These are phyloP conservation scores for Ensete ventricosum DNA, from an alignment of 176 grass and related monocot species.

Conservation along the genomic window DNA sequence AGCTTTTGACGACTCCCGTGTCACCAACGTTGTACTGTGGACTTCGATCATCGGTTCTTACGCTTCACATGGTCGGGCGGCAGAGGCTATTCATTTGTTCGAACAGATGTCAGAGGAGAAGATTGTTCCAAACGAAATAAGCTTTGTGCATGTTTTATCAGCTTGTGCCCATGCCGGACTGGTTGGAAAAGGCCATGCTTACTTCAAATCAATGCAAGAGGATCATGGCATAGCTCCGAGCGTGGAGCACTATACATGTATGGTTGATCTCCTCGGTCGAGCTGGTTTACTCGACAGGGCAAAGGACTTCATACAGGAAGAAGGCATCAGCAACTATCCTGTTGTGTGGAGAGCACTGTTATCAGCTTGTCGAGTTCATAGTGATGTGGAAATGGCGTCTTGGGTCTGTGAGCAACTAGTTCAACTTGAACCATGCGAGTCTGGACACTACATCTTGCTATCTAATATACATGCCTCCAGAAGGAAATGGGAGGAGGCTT, in stretches of 20 bases:
- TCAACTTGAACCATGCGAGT: constrained; percentile 42
- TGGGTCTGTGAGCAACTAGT: constrained; percentile 41
- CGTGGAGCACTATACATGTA: constrained; percentile 11
- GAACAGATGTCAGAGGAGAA: constrained; percentile 9
- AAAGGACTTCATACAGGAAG: constrained; percentile 41
- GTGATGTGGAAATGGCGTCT: constrained; percentile 35
- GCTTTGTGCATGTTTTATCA: constrained; percentile 7
- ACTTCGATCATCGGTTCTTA: constrained; percentile 14
- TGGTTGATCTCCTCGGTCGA: constrained; percentile 20
- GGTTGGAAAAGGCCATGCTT: not conserved
- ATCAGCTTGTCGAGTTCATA: constrained; percentile 52
- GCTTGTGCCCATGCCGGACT: constrained; percentile 17
- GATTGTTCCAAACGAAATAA: constrained; percentile 6
- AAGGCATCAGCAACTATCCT: constrained; percentile 36
- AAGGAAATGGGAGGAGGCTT: constrained; percentile 47
- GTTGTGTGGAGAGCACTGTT: constrained; percentile 54
- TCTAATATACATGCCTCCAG: constrained; percentile 53
- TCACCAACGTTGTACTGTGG: constrained; percentile 6
- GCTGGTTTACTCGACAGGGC: constrained; percentile 11
- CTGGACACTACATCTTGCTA: constrained; percentile 50
- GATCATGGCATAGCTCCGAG: constrained; percentile 8
- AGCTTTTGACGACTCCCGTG: not conserved
- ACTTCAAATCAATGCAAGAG: constrained; percentile 17
- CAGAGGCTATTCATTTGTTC: constrained; percentile 5
- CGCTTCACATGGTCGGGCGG: constrained; percentile 6